Evolutionary conservation across 495 filamentous ascomycete species (phyloP), one percentile per base, ranked within the genome.

Genomic region (Penicillium tannophilum): DNA sequence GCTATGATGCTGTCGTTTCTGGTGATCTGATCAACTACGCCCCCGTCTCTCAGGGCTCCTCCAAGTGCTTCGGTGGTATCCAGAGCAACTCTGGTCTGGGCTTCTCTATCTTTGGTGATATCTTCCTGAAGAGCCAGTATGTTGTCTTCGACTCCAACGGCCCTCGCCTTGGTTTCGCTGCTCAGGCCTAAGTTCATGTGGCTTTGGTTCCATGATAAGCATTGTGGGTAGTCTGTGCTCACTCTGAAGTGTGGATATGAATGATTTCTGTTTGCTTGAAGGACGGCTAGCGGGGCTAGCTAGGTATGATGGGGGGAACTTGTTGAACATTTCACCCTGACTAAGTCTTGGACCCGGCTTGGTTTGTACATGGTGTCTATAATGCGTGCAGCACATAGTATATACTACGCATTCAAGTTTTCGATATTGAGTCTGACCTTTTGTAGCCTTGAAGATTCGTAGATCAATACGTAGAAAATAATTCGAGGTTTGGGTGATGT

Each of bases 91-190:
- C 74, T 14, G 85, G 84, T 51, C 77, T 90, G 26, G 83, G 79
- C 23, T 84, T 90, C 66, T 80, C 80, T 56, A 91, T 94, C 70
- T 86, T 87, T 53, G 90, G 90, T 42, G 90, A 92, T 58, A 80
- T 92, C 47, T 90, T 90, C 65, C 81, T 94, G 59, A 92, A 93
- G 80, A 82, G 83, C 58, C 86, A 90, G 62, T 92, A 88, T 65
- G 89, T 88, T 19, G 85, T 94, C 4, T 92, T 92, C 63, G 84
- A 92, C 55, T 76, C 79, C 33, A 74, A 74, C 31, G 76, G 70
- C 7, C 82, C 83, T 23, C 68, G 76, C 52, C 68, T 91, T 46
- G 89, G 88, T 9, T 86, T 90, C 71, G 88, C 88, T 9, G 55
- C 72, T 20, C 75, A 78, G 70, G 67, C 72, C 26, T 75, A 69